Percentiles rank a stretch among this genome's conserved stretches.
Evolutionary conservation across 345 rosid genomes (phyloP).

Genomic region (Cardamine chenopodiifolia): DNA sequence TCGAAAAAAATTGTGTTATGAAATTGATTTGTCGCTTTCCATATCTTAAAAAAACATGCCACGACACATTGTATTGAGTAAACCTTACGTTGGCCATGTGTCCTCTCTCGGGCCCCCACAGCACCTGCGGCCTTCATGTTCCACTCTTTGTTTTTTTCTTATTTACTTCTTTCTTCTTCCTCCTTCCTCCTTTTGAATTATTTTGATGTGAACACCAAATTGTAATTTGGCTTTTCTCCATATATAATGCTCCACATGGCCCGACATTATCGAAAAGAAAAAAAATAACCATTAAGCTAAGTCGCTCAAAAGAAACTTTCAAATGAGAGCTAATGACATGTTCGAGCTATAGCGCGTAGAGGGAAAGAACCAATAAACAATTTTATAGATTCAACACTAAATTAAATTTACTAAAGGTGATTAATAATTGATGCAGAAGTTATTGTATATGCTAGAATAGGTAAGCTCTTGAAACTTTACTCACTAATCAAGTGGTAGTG

Average conservation of each 20-base stretch:
- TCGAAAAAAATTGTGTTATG: neutral
- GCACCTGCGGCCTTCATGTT: slow-evolving; percentile 38
- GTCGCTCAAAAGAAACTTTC: slow-evolving; percentile 11
- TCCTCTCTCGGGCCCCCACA: slow-evolving; percentile 29
- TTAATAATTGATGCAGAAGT: neutral
- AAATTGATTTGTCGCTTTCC: slow-evolving; percentile 30
- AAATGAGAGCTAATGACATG: slow-evolving; percentile 7
- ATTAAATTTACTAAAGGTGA: neutral
- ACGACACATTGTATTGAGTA: slow-evolving; percentile 33
- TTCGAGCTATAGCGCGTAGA: neutral
- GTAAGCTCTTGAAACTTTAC: neutral
- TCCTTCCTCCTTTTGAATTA: slow-evolving; percentile 18
- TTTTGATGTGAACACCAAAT: slow-evolving; percentile 31
- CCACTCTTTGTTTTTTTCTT: slow-evolving; percentile 11
- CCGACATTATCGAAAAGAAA: slow-evolving; percentile 22
- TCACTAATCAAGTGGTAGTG: no score
- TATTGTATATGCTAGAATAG: neutral
- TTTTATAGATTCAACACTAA: neutral
- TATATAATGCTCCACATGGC: slow-evolving; percentile 34
- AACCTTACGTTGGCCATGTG: slow-evolving; percentile 39
- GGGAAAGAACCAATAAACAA: neutral
- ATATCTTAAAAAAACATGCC: slow-evolving; percentile 18
- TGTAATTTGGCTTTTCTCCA: slow-evolving; percentile 30
- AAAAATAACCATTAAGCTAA: neutral
- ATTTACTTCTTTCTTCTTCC: slow-evolving; percentile 25